phyloP scores from a whole-genome alignment of 2,329 filamentous ascomycete species.

The Thielaviopsis ethacetica region DNA sequence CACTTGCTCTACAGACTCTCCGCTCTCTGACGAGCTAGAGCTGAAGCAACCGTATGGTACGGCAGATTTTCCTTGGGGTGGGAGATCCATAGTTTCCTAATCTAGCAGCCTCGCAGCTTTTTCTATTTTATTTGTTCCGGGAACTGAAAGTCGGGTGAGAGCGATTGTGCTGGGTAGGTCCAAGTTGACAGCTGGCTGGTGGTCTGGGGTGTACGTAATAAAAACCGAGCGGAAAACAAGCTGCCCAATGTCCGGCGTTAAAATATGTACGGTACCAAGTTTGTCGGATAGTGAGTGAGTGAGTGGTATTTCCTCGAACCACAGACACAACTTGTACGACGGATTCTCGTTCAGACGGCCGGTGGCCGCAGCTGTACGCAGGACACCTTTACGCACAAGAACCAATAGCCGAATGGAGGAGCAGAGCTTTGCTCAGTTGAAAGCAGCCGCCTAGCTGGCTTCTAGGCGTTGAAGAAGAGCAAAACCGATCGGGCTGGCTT shows the following conservation, averaged over 20 bases:
- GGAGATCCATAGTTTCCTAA: background rate
- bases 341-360: no score
- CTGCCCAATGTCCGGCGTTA: background rate
- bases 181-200: background rate
- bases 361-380: no score
- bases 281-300: no score
- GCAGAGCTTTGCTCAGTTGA: no score
- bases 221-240: background rate
- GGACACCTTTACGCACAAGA: no score
- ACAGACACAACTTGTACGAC: no score
- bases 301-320: no score
- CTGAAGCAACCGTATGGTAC: background rate
- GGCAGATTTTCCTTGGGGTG: background rate
- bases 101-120: background rate
- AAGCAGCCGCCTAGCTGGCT: no score
- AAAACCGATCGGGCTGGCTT: no score
- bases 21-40: background rate
- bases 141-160: background rate
- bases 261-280: background rate
- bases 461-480: no score
- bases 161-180: background rate
- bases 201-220: background rate
- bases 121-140: background rate
- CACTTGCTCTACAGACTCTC: background rate
- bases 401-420: no score